A percentile compares a stretch with the other conserved stretches of the same genome.
Conservation (phyloP, 139 green algal genomes). For the Coelastrella sp. region DNA sequence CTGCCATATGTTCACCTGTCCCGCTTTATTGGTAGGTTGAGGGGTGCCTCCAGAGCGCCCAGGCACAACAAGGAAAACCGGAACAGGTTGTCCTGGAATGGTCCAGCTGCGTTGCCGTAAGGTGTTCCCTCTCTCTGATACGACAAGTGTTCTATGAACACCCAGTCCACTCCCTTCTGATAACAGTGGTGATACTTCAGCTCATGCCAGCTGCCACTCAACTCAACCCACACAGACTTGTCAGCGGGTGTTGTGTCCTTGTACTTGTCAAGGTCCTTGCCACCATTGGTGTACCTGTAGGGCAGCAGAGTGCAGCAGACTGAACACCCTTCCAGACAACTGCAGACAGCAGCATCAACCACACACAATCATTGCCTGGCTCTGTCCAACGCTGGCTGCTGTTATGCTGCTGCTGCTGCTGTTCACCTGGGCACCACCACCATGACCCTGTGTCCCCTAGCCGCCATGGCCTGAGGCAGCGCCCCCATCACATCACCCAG, state of each 20-base stretch:
- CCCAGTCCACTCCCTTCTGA: conserved; percentile 81
- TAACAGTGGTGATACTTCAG: conserved; percentile 49
- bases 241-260: conserved; percentile 62
- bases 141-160: conserved; percentile 88
- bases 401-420: not conserved
- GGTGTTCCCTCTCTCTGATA: conserved; percentile 73
- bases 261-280: conserved; percentile 66
- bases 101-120: conserved; percentile 73
- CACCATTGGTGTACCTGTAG: conserved; percentile 60
- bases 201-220: conserved; percentile 23
- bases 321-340: no score
- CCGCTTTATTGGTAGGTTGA: conserved; percentile 56
- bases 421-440: conserved; percentile 67
- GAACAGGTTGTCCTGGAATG: conserved; percentile 87
- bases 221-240: conserved; percentile 66
- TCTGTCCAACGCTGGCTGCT: not conserved
- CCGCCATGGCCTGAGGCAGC: conserved; percentile 72
- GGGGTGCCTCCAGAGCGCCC: conserved; percentile 84
- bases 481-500: conserved; percentile 90
- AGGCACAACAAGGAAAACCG: conserved; percentile 79
- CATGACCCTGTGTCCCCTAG: conserved; percentile 81
- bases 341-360: not conserved
- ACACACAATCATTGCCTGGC: not conserved
- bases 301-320: not conserved
- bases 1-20: conserved; percentile 30